These are phyloP conservation scores for Cytospora piceicola DNA, from an alignment of 2,329 filamentous ascomycete genomes.

Conservation along the genomic window DNA sequence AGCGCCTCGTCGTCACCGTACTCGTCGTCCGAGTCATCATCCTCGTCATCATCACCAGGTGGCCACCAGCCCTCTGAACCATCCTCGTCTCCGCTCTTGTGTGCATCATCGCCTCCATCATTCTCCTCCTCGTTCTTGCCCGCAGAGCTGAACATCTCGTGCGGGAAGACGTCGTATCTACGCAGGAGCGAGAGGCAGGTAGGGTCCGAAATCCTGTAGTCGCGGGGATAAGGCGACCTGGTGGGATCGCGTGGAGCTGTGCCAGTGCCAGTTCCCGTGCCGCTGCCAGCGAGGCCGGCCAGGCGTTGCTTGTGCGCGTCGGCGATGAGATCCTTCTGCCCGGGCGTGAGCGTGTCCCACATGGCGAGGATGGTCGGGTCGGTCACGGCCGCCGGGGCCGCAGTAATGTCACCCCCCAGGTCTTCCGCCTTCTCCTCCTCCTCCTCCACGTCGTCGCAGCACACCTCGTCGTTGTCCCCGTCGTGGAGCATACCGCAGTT, in stretches of 20 bases:
- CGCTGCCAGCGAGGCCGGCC: background rate
- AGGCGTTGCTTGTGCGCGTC: background rate
- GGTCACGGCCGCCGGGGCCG: background rate
- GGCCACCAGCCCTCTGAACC: background rate
- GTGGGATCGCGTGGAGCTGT: background rate
- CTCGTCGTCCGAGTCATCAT: background rate
- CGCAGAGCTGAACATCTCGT: background rate
- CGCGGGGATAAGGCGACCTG: background rate
- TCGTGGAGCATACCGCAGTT: conserved; percentile 7
- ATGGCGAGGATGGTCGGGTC: conserved; percentile 6
- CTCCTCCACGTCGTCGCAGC: background rate
- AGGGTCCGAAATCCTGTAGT: conserved; percentile 18
- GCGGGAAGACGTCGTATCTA: conserved; percentile 20
- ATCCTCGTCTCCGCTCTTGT: background rate
- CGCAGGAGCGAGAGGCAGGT: conserved; percentile 18
- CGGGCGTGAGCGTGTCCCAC: conserved; percentile 18
- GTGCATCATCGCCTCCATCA: background rate
- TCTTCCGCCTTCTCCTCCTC: background rate
- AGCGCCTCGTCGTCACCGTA: conserved; percentile 23
- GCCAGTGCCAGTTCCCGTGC: background rate
- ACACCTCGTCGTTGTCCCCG: background rate
- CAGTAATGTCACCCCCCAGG: background rate
- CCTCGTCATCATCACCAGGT: background rate
- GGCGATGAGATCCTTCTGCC: conserved; percentile 13
- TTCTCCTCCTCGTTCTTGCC: no score